Evolutionary conservation across 176 grass and related monocot species (phyloP).

Genomic region (Aegilops tauschii): DNA sequence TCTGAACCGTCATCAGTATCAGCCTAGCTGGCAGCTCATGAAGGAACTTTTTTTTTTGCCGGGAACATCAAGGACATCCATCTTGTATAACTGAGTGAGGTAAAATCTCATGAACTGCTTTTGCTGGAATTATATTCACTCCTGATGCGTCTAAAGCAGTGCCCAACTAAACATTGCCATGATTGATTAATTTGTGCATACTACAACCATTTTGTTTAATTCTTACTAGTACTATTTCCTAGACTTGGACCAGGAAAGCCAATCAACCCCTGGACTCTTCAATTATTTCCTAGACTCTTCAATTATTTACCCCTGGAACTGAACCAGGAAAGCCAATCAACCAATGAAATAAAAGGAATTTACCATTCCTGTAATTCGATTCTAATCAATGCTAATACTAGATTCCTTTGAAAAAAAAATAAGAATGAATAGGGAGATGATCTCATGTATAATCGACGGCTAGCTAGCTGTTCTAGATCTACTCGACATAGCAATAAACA

Average conservation of each 20-base stretch:
- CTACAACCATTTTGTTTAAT: background rate
- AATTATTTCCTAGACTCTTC: background rate
- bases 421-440: background rate
- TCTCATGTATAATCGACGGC: too few relatives aligned
- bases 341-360: background rate
- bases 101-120: background rate
- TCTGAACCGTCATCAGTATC: background rate
- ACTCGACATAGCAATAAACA: background rate
- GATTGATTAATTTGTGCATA: background rate
- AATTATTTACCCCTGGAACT: too few relatives aligned
- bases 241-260: background rate
- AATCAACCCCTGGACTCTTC: background rate
- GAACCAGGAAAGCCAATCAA: background rate
- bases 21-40: background rate
- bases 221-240: too few relatives aligned
- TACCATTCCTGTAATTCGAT: background rate
- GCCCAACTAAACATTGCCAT: background rate
- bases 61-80: background rate
- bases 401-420: background rate
- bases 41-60: background rate
- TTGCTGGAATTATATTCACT: background rate
- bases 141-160: background rate
- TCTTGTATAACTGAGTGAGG: background rate
- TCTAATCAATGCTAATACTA: background rate
- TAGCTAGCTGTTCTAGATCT: background rate